Conservation (phyloP, 2,329 filamentous ascomycete species). For the Xylariaceae sp. region DNA sequence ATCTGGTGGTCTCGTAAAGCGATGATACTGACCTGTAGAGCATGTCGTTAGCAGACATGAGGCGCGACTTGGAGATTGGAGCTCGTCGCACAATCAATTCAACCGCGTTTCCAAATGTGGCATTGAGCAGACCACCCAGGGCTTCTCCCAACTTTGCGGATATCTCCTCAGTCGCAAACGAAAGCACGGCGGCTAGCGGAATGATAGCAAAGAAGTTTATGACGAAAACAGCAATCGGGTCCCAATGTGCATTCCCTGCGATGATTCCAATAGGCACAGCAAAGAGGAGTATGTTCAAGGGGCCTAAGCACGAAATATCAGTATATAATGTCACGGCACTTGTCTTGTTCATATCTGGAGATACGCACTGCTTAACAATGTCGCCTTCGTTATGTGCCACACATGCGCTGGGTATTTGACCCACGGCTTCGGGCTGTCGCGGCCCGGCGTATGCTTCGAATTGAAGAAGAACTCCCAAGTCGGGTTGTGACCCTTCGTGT, state of each 20-base stretch:
- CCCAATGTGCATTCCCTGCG: slow-evolving; percentile 67
- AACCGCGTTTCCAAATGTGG: slow-evolving; percentile 80
- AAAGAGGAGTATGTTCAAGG: slow-evolving; percentile 73
- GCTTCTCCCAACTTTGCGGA: slow-evolving; percentile 75
- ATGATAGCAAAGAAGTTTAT: slow-evolving; percentile 85
- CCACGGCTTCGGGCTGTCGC: slow-evolving; percentile 53
- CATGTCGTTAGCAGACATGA: slow-evolving; percentile 24
- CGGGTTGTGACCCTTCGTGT: slow-evolving; percentile 34
- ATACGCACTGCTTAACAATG: slow-evolving; percentile 63
- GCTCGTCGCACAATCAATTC: slow-evolving; percentile 70
- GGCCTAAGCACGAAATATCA: slow-evolving; percentile 47
- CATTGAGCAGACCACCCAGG: slow-evolving; percentile 75
- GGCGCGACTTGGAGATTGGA: slow-evolving; percentile 19
- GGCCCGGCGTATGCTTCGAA: slow-evolving; percentile 56
- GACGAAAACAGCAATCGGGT: slow-evolving; percentile 71
- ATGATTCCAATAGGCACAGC: slow-evolving; percentile 76
- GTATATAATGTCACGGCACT: slow-evolving; percentile 8
- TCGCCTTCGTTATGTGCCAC: slow-evolving; percentile 64
- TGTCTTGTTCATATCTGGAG: neutral
- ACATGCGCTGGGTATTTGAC: slow-evolving; percentile 54
- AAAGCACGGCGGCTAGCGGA: slow-evolving; percentile 74
- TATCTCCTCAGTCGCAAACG: slow-evolving; percentile 80
- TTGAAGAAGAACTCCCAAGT: slow-evolving; percentile 56
- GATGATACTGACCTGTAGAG: slow-evolving; percentile 81
- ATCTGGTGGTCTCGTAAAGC: slow-evolving; percentile 86